Percentiles rank a stretch among this genome's conserved stretches.
phyloP scores from a whole-genome alignment of 225 moss, liverwort and hornwort genomes.

The Bryum argenteum region DNA sequence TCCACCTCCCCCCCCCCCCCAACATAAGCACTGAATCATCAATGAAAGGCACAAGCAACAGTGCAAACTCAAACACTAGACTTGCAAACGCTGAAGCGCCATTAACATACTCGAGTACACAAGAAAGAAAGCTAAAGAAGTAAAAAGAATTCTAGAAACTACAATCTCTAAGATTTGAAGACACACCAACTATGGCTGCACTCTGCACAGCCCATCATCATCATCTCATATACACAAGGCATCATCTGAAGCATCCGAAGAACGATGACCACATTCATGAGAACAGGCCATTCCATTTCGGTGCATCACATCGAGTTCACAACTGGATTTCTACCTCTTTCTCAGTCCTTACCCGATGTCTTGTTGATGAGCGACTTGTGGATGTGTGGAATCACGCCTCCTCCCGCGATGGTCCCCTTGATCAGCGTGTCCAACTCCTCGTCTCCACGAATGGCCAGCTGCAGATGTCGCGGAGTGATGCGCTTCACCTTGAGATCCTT shows the following conservation, averaged over 20 bases:
- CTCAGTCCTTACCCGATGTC: constrained; percentile 84
- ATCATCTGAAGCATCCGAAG: constrained; percentile 33
- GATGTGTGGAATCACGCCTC: constrained; percentile 81
- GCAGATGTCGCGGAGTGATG: too few species aligned
- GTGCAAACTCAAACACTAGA: background rate
- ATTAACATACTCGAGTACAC: constrained; percentile 27
- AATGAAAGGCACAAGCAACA: too few species aligned
- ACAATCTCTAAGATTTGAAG: constrained; percentile 17
- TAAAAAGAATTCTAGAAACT: constrained; percentile 1
- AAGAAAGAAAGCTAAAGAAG: constrained; percentile 28
- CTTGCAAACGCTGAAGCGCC: background rate
- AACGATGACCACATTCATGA: constrained; percentile 14
- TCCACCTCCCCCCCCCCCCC: too few species aligned
- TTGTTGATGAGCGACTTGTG: constrained; percentile 96
- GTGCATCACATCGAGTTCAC: constrained; percentile 29
- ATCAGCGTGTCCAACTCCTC: constrained; percentile 82
- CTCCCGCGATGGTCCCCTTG: constrained; percentile 87
- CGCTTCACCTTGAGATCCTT: too few species aligned
- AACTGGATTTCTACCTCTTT: constrained; percentile 16
- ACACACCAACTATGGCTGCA: constrained; percentile 21
- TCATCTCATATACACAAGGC: constrained; percentile 50
- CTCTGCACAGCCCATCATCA: constrained; percentile 10
- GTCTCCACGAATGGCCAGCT: too few species aligned
- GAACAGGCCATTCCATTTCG: background rate
- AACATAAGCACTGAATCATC: too few species aligned